Conservation (phyloP, 331 rosid genomes). For the Acacia pycnantha region DNA sequence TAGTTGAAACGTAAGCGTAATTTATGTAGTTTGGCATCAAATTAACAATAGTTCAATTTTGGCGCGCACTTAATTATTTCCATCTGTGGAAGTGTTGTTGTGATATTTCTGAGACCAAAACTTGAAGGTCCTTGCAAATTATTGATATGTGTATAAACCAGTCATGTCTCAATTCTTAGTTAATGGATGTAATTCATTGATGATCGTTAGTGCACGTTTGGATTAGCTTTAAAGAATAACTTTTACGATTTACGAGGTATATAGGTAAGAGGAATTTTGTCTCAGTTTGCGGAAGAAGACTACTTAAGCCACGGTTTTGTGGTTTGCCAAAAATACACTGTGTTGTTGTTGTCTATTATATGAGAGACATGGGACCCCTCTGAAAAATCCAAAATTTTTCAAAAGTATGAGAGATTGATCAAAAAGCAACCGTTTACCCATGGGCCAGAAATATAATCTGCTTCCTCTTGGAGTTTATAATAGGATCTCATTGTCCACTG, state of each 20-base stretch:
- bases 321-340: neutral
- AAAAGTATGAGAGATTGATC: neutral
- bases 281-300: too few species aligned
- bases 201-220: neutral
- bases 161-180: neutral
- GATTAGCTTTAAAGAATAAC: too few species aligned
- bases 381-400: neutral
- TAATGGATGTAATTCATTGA: neutral
- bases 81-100: neutral
- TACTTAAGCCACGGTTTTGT: too few species aligned
- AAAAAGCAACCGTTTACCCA: neutral
- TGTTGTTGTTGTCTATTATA: neutral
- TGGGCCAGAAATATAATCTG: too few species aligned
- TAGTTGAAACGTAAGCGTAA: neutral
- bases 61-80: neutral
- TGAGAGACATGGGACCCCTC: conserved; percentile 9
- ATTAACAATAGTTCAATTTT: neutral
- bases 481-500: neutral
- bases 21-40: neutral
- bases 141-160: neutral
- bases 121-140: neutral
- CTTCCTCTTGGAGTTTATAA: neutral
- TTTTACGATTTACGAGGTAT: too few species aligned
- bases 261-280: too few species aligned
- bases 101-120: neutral